Percentiles rank a stretch among this genome's conserved stretches.
These are phyloP conservation scores for Umbelopsis sp. DNA, from an alignment of 192 early-diverging fungal genomes.

Conservation along the genomic window DNA sequence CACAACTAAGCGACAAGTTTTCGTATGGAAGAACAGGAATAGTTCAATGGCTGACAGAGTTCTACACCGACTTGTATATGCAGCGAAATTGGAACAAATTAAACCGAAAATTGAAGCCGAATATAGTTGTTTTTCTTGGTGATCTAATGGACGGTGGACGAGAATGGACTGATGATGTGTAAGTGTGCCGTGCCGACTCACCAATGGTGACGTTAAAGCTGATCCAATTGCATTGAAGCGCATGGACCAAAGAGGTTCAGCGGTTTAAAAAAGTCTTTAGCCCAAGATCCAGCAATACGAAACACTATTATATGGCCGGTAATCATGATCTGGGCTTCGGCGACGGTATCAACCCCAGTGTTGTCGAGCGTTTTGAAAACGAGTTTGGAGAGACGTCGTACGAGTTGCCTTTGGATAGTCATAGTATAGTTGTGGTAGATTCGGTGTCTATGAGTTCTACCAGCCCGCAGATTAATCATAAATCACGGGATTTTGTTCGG, in stretches of 20 bases:
- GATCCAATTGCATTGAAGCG: neutral
- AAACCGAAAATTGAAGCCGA: conserved; percentile 51
- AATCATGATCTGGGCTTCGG: conserved; percentile 95
- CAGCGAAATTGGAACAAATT: conserved; percentile 73
- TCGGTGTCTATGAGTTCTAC: conserved; percentile 68
- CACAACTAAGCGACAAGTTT: conserved; percentile 90
- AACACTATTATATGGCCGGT: conserved; percentile 72
- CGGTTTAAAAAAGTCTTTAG: conserved; percentile 45
- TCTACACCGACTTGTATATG: conserved; percentile 88
- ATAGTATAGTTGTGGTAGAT: conserved; percentile 75
- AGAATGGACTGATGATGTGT: conserved; percentile 49
- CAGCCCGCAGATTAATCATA: conserved; percentile 44
- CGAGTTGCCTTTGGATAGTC: conserved; percentile 52
- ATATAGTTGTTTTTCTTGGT: conserved; percentile 75
- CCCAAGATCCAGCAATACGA: conserved; percentile 33
- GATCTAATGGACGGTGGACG: conserved; percentile 87
- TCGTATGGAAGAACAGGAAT: conserved; percentile 79
- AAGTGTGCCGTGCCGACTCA: neutral
- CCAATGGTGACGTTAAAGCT: too few relatives aligned
- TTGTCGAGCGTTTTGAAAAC: conserved; percentile 50
- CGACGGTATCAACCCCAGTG: conserved; percentile 47
- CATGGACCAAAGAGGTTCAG: conserved; percentile 56
- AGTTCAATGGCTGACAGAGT: conserved; percentile 63
- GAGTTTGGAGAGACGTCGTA: conserved; percentile 62
- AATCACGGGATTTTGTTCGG: conserved; percentile 54